A percentile compares a stretch with the other conserved stretches of the same genome.
These are phyloP conservation scores for Austroboletus festivus DNA, from an alignment of 768 basidiomycete genomes.

Conservation along the genomic window DNA sequence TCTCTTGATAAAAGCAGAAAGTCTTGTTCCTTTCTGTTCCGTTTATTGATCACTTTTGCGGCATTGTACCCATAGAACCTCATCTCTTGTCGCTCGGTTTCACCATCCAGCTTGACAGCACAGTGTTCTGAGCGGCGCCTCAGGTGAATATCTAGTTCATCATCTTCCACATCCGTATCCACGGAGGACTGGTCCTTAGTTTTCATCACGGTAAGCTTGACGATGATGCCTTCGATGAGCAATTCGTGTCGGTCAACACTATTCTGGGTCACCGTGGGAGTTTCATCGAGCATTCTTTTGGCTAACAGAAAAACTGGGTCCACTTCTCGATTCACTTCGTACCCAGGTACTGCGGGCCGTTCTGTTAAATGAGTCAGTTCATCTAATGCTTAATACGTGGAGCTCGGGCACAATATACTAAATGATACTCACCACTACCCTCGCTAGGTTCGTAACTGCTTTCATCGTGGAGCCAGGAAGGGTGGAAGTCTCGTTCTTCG, in stretches of 20 bases:
- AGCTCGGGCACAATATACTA: no score
- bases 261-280: neutral
- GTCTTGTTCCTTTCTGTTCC: neutral
- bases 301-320: neutral
- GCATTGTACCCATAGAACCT: neutral
- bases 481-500: no score
- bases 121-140: neutral
- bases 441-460: no score
- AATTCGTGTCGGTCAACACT: neutral
- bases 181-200: neutral
- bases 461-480: no score
- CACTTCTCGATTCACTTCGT: neutral
- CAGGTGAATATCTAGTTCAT: no score
- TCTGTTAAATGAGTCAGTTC: neutral
- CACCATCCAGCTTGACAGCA: neutral
- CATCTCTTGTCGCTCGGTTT: neutral
- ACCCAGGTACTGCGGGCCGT: neutral
- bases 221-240: slow-evolving; percentile 5
- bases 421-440: no score
- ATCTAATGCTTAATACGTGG: no score
- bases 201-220: neutral
- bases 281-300: neutral
- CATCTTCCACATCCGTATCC: slow-evolving; percentile 4
- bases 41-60: neutral
- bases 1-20: slow-evolving; percentile 4